Conservation (phyloP, 208 protist genomes). For the Blastocrithidia nonstop region DNA sequence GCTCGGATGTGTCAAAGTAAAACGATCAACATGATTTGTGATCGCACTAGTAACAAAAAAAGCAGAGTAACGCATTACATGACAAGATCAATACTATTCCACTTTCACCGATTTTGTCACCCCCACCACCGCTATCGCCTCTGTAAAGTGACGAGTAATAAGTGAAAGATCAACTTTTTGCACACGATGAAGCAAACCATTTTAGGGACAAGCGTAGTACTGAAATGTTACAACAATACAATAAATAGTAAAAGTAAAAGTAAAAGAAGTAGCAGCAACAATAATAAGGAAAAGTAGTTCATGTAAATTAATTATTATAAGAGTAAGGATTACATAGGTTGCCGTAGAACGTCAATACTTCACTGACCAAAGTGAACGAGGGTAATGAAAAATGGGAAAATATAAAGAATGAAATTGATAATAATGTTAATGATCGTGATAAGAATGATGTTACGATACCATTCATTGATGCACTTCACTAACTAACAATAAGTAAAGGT, state of each 20-base stretch:
- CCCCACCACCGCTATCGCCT: no score
- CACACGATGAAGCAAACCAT: no score
- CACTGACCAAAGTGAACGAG: not conserved
- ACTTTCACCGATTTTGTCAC: no score
- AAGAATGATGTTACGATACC: not conserved
- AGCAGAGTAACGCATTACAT: no score
- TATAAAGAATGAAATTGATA: not conserved
- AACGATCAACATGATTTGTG: no score
- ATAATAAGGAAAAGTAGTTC: not conserved
- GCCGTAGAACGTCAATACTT: not conserved
- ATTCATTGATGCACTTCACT: not conserved
- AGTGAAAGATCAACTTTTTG: no score
- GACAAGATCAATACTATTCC: no score
- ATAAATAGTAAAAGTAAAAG: not conserved
- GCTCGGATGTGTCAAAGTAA: no score
- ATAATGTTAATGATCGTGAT: constrained; percentile 1
- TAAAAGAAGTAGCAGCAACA: not conserved
- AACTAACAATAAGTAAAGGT: not conserved
- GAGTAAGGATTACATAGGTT: no score
- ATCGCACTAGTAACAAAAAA: no score
- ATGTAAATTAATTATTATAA: no score
- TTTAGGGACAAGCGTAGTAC: not conserved
- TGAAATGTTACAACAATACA: not conserved
- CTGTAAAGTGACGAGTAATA: no score
- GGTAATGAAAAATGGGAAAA: not conserved